A percentile compares a stretch with the other conserved stretches of the same genome.
Evolutionary conservation across 805 yeast genomes (phyloP).

Genomic region (Metschnikowia reukaufii): DNA sequence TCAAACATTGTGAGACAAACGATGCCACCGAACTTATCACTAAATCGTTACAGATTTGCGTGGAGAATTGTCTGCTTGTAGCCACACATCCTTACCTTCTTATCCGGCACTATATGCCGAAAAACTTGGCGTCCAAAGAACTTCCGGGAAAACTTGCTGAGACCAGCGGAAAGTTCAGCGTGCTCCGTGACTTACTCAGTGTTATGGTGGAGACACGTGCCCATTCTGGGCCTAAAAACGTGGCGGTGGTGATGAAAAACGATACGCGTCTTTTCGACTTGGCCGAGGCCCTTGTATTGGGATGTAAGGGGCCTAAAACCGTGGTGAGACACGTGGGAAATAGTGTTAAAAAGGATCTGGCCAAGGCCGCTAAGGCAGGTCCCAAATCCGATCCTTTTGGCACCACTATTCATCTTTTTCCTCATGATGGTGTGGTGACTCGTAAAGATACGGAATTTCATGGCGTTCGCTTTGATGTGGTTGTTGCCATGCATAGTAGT

Average conservation of each 20-base stretch:
- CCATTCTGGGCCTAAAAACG: conserved; percentile 40
- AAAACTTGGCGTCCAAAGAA: conserved; percentile 67
- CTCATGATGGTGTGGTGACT: conserved; percentile 33
- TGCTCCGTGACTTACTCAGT: conserved; percentile 60
- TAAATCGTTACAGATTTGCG: conserved; percentile 75
- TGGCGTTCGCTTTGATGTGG: conserved; percentile 49
- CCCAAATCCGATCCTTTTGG: conserved; percentile 15
- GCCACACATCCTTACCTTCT: conserved; percentile 87
- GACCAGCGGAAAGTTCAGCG: conserved; percentile 81
- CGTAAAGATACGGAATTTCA: conserved; percentile 23
- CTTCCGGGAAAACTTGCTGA: conserved; percentile 68
- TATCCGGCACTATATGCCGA: conserved; percentile 84
- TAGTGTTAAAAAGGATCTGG: conserved; percentile 51
- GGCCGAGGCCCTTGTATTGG: conserved; percentile 67
- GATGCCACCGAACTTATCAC: conserved; percentile 53
- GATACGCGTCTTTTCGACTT: conserved; percentile 67
- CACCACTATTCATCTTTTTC: conserved; percentile 43
- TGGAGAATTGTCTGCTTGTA: conserved; percentile 73
- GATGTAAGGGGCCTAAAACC: conserved; percentile 47
- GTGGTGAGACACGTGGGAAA: conserved; percentile 64
- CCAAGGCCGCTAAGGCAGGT: conserved; percentile 20
- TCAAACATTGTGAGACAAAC: conserved; percentile 75
- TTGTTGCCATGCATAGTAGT: conserved; percentile 64
- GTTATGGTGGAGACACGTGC: conserved; percentile 43
- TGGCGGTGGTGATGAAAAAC: conserved; percentile 70